These are phyloP conservation scores for Perkinsus marinus DNA, from an alignment of 169 alveolate species.

Conservation along the genomic window DNA sequence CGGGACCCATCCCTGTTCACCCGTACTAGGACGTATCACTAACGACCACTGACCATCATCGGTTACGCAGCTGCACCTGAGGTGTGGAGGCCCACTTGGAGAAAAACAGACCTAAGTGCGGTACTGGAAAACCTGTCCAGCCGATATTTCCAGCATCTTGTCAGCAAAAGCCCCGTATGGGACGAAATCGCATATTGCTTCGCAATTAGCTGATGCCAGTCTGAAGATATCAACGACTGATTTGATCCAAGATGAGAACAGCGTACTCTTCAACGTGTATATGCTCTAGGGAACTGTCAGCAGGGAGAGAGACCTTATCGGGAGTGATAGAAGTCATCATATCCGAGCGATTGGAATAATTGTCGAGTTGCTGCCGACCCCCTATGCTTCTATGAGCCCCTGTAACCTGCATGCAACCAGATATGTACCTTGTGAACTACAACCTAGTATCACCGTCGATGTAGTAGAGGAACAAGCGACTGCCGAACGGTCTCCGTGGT, in stretches of 20 bases:
- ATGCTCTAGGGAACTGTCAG: no score
- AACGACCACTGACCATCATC: background rate
- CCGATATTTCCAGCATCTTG: background rate
- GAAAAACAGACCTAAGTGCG: no score
- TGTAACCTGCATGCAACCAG: background rate
- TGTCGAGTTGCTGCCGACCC: background rate
- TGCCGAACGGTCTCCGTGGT: background rate
- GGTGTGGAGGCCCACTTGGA: background rate
- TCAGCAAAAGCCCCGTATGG: background rate
- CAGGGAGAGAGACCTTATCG: background rate
- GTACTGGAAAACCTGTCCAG: background rate
- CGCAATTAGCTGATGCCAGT: background rate
- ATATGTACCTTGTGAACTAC: background rate
- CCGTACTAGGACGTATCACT: background rate
- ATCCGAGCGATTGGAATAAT: background rate
- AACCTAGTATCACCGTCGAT: background rate
- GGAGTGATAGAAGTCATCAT: background rate
- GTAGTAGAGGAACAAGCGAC: background rate
- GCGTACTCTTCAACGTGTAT: no score
- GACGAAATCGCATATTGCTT: background rate
- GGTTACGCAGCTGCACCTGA: background rate
- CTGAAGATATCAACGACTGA: no score
- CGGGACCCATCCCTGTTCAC: background rate
- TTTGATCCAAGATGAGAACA: no score
- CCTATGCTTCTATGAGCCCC: no score